Percentiles rank a stretch among this genome's conserved stretches.
phyloP scores from a whole-genome alignment of 1,139 yeast genomes.

The Yamadazyma siamensis region DNA sequence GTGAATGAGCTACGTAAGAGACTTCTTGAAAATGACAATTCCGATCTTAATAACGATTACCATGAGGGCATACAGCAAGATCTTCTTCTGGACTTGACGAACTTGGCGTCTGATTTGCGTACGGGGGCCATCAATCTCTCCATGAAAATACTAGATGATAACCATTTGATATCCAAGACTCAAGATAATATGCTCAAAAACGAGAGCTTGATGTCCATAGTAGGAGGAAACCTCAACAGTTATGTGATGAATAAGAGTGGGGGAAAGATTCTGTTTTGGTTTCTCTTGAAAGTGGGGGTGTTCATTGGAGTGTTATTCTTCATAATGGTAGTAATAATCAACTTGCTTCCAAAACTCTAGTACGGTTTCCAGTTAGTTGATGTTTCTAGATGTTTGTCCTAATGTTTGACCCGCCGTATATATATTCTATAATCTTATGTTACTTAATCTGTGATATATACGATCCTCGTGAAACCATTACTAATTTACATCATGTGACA shows the following conservation, averaged over 20 bases:
- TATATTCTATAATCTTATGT: neutral
- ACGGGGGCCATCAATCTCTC: conserved; percentile 36
- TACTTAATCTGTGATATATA: too few relatives aligned
- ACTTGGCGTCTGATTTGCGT: conserved; percentile 34
- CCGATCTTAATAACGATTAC: conserved; percentile 24
- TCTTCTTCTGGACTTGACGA: conserved; percentile 34
- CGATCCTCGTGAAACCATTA: too few relatives aligned
- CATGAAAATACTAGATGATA: conserved; percentile 35
- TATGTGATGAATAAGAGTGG: conserved; percentile 38
- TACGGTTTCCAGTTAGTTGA: neutral
- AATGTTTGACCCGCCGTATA: neutral
- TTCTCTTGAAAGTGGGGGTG: conserved; percentile 27
- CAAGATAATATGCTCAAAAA: conserved; percentile 36
- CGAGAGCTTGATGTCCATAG: conserved; percentile 32
- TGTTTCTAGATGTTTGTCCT: neutral
- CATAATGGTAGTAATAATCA: conserved; percentile 24
- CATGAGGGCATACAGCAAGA: conserved; percentile 46
- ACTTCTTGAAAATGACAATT: conserved; percentile 7
- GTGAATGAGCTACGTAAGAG: conserved; percentile 12
- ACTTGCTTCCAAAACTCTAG: conserved; percentile 26
- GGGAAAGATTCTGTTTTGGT: conserved; percentile 35
- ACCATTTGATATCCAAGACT: conserved; percentile 32
- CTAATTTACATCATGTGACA: too few relatives aligned
- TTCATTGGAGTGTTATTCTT: conserved; percentile 24
- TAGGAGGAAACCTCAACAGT: conserved; percentile 36